Evolutionary conservation across 169 alveolate species (phyloP).

Genomic region (Eimeria sp.): DNA sequence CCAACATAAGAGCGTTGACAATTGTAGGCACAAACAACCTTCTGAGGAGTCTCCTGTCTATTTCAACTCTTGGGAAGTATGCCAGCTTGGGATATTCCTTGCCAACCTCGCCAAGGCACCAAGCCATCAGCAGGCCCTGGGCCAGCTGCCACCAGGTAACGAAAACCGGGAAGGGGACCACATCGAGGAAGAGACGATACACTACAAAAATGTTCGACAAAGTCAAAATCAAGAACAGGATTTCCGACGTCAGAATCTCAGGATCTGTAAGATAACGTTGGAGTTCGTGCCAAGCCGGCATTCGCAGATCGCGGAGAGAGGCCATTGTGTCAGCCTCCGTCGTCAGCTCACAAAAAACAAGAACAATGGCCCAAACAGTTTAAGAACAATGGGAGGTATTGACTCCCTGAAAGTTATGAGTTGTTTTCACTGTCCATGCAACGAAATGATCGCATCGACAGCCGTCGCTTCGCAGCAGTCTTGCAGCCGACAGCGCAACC

Average conservation of each 20-base stretch:
- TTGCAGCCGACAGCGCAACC: conserved; percentile 79
- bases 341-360: conserved; percentile 27
- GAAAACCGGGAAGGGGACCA: conserved; percentile 95
- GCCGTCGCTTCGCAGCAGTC: conserved; percentile 32
- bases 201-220: conserved; percentile 95
- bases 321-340: conserved; percentile 77
- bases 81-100: conserved; percentile 91
- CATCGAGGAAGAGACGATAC: conserved; percentile 94
- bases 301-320: conserved; percentile 79
- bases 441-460: conserved; percentile 67
- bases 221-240: conserved; percentile 92
- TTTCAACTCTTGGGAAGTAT: conserved; percentile 92
- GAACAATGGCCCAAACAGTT: conserved; percentile 12
- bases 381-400: conserved; percentile 26
- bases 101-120: conserved; percentile 95
- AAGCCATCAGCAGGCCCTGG: conserved; percentile 95
- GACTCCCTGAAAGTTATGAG: conserved; percentile 61
- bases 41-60: conserved; percentile 89
- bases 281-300: conserved; percentile 91
- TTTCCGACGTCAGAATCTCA: conserved; percentile 92
- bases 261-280: conserved; percentile 93
- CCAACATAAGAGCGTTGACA: conserved; percentile 93
- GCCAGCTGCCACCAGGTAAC: conserved; percentile 97
- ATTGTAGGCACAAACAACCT: conserved; percentile 93
- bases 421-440: conserved; percentile 50